Evolutionary conservation across 2,329 filamentous ascomycete species (phyloP), one percentile per base, ranked within the genome.

Genomic region (Metarhizium album): DNA sequence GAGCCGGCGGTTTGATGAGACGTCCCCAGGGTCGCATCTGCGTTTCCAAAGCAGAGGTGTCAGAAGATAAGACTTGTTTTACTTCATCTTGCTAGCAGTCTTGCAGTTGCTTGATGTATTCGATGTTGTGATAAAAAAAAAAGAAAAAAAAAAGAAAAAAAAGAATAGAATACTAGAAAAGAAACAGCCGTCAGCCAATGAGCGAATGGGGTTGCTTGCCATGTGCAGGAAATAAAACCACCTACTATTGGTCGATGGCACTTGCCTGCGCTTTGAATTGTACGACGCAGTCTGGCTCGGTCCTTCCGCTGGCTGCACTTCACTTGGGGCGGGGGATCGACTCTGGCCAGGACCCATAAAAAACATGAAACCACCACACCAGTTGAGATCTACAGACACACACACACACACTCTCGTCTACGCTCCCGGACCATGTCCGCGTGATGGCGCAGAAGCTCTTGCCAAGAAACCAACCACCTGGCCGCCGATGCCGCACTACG

Each of bases 11-110:
- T 40, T 38, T 31, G 45, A 46, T 13, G 37, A 20, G 43, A 20
- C 42, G 48, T 45, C 49, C 33, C 50, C 50, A 49, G 40, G 33
- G 38, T 52, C 53, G 52, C 56, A 58, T 58, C 45, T 52, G 53
- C 29, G n/a, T 47, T 33, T 40, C 4, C 33, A 35, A 35, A 11
- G n/a, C 4, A 40, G n/a, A 40, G 5, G 16, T 11, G 37, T 40
- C 37, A 3, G 7, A 6, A 7, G 13, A 3, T 23, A 33, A 24
- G 2, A 43, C n/a, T 7, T 11, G 13, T 38, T 23, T 20, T 20
- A 40, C 5, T 40, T 8, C 37, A 40, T 40, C 18, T 40, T 20
- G 5, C n/a, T 6, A 20, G 16, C 16, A 40, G 18, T 11, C 3
- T 40, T 37, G 8, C n/a, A 37, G 13, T 6, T 14, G 16, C 5